Evolutionary conservation across 305 asterid genomes (phyloP), one percentile per base, ranked within the genome.

Genomic region (Fraxinus velutina): DNA sequence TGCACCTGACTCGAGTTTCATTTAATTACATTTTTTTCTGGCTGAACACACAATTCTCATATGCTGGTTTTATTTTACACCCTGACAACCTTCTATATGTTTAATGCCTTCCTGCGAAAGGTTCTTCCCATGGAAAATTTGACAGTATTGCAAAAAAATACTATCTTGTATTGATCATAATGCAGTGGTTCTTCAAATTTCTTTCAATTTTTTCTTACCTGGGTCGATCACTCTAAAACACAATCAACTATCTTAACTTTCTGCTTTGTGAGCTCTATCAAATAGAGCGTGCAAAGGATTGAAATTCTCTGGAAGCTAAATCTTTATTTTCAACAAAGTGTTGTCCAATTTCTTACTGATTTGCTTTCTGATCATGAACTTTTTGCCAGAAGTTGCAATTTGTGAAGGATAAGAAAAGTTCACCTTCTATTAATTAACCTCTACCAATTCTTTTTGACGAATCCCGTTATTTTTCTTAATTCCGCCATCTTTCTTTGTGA

Each of bases 1-100:
- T 66, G 73, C 81, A 33, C 81, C 74, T 33, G 68, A 17, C 70
- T 34, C 1, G n/a, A 72, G 8, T 60, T 78, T 78, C 32, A n/a
- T 77, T 55, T 57, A 55, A 60, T 2, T 33, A 55, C n/a, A 55
- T 44, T 6, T 37, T 5, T 66, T 66, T 66, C 72, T 62, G 71
- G 72, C 34, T 21, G 72, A 62, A 21, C 32, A 62, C 33, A 62
- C 72, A 62, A 62, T 62, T 62, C 72, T 62, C n/a, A 9, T 22
- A 9, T 9, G 15, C 72, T 62, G 72, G 72, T 62, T 10, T 62
- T 62, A 9, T 62, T 24, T 21, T 21, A 3, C 13, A 62, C 72
- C n/a, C 32, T 62, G n/a, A 22, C 72, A 62, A 9, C 27, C 68
- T 44, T 44, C 29, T 57, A 19, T 57, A 19, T 57, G 29, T 57